Evolutionary conservation across 352 stramenopile genomes (phyloP).

Genomic region (Hyaloperonospora brassicae): DNA sequence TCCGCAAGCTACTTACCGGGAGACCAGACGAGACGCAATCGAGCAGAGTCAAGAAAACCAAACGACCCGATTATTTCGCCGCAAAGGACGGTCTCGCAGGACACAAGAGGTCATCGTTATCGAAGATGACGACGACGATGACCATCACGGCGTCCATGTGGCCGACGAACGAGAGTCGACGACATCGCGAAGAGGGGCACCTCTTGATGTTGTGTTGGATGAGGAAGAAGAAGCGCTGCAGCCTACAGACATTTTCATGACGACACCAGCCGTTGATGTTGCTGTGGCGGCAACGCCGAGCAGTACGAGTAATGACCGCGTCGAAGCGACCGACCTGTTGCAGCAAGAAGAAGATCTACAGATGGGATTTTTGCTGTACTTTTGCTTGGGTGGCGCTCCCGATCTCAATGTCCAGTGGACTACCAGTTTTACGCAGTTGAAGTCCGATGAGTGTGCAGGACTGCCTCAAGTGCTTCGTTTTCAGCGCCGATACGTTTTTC

Average conservation of each 20-base stretch:
- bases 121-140: slow-evolving; percentile 49
- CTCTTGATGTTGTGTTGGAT: slow-evolving; percentile 37
- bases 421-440: slow-evolving; percentile 28
- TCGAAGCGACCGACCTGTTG: slow-evolving; percentile 25
- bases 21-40: background rate
- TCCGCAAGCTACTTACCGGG: slow-evolving; percentile 1
- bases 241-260: slow-evolving; percentile 9
- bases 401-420: slow-evolving; percentile 42
- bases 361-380: slow-evolving; percentile 43
- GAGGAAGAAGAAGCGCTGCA: slow-evolving; percentile 21
- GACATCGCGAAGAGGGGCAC: slow-evolving; percentile 23
- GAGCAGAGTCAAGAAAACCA: slow-evolving; percentile 5
- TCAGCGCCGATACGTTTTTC: slow-evolving; percentile 25
- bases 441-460: slow-evolving; percentile 35
- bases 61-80: slow-evolving; percentile 11
- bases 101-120: slow-evolving; percentile 57
- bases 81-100: slow-evolving; percentile 23
- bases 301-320: slow-evolving; percentile 4
- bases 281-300: slow-evolving; percentile 4
- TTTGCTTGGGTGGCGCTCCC: slow-evolving; percentile 49
- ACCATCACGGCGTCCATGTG: slow-evolving; percentile 3
- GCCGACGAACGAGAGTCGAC: slow-evolving; percentile 21
- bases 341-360: slow-evolving; percentile 36
- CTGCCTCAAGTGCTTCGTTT: slow-evolving; percentile 33
- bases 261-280: background rate